Conservation (phyloP, 1,284 basidiomycete genomes). For the Rhodotorula sp. region DNA sequence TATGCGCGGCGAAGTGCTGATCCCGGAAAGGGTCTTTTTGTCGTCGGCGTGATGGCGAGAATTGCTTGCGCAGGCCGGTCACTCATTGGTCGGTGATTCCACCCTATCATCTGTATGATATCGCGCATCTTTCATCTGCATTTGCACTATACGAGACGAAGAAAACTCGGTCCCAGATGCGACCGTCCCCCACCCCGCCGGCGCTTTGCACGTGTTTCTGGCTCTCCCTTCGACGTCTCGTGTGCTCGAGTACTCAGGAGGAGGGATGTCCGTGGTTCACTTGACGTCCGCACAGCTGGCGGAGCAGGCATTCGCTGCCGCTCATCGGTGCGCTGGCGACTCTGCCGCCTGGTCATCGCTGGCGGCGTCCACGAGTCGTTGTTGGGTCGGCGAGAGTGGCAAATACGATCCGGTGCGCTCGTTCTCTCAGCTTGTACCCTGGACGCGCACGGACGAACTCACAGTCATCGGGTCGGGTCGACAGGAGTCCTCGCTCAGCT, state of each 20-base stretch:
- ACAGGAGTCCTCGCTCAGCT: no score
- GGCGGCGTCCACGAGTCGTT: background rate
- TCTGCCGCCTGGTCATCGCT: background rate
- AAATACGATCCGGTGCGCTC: no score
- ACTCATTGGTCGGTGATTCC: no score
- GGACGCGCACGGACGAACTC: background rate
- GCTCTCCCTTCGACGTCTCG: background rate
- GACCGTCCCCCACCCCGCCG: no score
- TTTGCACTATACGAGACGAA: no score
- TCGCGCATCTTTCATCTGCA: no score
- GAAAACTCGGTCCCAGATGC: no score
- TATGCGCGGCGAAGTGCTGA: conserved; percentile 33
- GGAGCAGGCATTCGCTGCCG: background rate
- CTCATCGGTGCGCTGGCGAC: background rate
- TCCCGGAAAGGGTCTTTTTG: conserved; percentile 30
- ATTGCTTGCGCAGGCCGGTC: no score
- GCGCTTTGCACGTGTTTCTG: background rate
- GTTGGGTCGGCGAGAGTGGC: background rate
- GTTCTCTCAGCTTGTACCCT: background rate
- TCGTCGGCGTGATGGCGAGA: no score
- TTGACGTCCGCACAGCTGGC: conserved; percentile 11
- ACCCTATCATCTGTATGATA: no score
- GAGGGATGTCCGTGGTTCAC: background rate
- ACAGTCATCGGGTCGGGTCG: rapidly evolving
- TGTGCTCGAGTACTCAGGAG: no score